Evolutionary conservation across 768 basidiomycete genomes (phyloP).

Genomic region (Cubamyces lactineus): DNA sequence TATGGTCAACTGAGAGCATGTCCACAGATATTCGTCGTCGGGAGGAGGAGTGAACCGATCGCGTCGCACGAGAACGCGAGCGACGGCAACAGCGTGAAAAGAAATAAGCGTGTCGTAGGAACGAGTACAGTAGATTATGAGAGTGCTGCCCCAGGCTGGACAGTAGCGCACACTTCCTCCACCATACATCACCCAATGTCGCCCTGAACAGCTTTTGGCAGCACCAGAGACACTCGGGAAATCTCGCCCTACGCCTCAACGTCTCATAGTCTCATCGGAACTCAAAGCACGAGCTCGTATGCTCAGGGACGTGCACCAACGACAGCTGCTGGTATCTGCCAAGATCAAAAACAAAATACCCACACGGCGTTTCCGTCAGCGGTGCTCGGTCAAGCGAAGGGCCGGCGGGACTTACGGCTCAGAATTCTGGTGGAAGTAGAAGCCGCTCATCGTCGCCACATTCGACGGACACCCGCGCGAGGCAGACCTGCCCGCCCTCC

Average conservation of each 20-base stretch:
- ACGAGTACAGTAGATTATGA: conserved; percentile 4
- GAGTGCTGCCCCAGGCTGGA: background rate
- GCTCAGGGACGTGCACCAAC: conserved; percentile 77
- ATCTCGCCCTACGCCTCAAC: no score
- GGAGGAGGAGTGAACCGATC: background rate
- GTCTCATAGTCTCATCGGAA: conserved; percentile 53
- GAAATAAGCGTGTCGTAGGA: conserved; percentile 1
- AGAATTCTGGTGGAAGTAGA: conserved; percentile 93
- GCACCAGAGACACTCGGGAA: background rate
- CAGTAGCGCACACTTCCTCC: background rate
- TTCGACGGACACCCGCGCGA: conserved; percentile 50
- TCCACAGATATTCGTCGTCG: conserved; percentile 7
- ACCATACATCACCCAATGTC: background rate
- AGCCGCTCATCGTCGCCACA: conserved; percentile 82
- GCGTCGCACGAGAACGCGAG: background rate
- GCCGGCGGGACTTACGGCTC: conserved; percentile 68
- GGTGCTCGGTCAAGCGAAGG: conserved; percentile 39
- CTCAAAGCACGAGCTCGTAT: conserved; percentile 79
- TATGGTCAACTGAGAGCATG: conserved; percentile 18
- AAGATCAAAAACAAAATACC: conserved; percentile 1
- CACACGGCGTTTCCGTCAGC: conserved; percentile 86
- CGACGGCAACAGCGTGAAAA: background rate
- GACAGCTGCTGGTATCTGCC: conserved; percentile 87
- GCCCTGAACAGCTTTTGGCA: conserved; percentile 16
- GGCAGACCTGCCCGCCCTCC: conserved; percentile 43